Percentiles rank a stretch among this genome's conserved stretches.
Evolutionary conservation across 768 basidiomycete species (phyloP).

Genomic region (Clavaria fumosa): DNA sequence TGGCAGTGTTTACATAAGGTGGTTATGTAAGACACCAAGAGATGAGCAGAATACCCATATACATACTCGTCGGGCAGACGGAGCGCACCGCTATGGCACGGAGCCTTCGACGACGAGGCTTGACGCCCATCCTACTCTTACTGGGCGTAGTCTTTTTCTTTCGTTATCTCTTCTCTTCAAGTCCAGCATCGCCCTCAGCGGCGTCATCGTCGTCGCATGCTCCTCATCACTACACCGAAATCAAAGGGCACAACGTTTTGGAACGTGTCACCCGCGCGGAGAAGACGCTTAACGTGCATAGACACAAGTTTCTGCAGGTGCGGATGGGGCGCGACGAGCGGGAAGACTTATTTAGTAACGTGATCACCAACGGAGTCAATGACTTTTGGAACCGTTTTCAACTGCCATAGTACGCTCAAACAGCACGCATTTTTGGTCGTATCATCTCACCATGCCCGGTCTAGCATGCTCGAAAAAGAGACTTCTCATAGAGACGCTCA

Average conservation of each 20-base stretch:
- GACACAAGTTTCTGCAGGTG: slow-evolving; percentile 75
- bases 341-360: slow-evolving; percentile 61
- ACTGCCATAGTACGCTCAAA: neutral
- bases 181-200: slow-evolving; percentile 12
- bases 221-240: too few species aligned
- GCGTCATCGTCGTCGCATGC: slow-evolving; percentile 13
- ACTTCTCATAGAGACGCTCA: slow-evolving; percentile 86
- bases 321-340: slow-evolving; percentile 79
- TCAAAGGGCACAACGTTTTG: slow-evolving; percentile 35
- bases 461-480: slow-evolving; percentile 64
- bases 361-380: slow-evolving; percentile 74
- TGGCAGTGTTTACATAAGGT: neutral
- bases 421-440: neutral
- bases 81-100: too few species aligned
- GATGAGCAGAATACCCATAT: neutral
- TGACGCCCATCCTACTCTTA: slow-evolving; percentile 29
- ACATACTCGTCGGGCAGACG: slow-evolving; percentile 1
- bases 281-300: slow-evolving; percentile 76
- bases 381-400: slow-evolving; percentile 17
- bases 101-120: slow-evolving; percentile 33
- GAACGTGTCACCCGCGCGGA: slow-evolving; percentile 45
- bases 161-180: slow-evolving; percentile 25
- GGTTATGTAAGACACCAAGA: neutral
- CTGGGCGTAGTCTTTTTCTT: slow-evolving; percentile 21
- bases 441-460: neutral